Base-by-base conservation (phyloP, 1,139 yeast species). In the Williopsis jadinii region DNA sequence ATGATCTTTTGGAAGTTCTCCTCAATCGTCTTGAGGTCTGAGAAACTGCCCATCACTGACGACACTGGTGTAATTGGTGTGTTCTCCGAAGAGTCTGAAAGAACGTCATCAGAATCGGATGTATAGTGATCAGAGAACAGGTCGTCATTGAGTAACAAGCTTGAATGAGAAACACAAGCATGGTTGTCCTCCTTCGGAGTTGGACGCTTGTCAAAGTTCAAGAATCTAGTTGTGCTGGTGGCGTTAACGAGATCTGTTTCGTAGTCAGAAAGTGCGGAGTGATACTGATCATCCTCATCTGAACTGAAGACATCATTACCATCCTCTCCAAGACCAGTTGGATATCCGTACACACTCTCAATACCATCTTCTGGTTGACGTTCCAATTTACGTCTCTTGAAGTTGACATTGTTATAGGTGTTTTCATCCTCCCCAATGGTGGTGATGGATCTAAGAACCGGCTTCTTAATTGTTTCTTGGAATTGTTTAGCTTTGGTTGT, bases 401-500 rank as follows among this genome's bases (percentile, higher is more conserved):
- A 54, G 40, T 45, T 50, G 30, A 54, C 34, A 31, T 51, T 53
- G 39, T 54, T 54, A 37, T 52, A 54, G 11, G 57, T 51, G 33
- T 48, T 49, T 40, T 54, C 58, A 46, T 53, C 47, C 32, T 54
- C 58, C 41, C 51, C 57, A 43, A 54, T 46, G 8, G 57, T 53
- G 9, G 49, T 41, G 41, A 54, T 53, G 30, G 57, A 53, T 50
- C 58, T 54, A 29, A 54, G 41, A 11, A 54, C 50, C 13, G 57
- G 58, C 44, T 53, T 54, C 46, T 45, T 45, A 13, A 34, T 14
- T 31, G 41, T 13, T 36, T 48, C 53, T 53, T 47, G 39, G 37
- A 41, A 36, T 46, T 53, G 58, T 51, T 54, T 54, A 52, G 58
- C 58, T 50, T 54, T 54, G 43, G 53, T 41, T 37, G 56, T 47